These are phyloP conservation scores for Teunomyces stri DNA, from an alignment of 805 yeast species.

Conservation along the genomic window DNA sequence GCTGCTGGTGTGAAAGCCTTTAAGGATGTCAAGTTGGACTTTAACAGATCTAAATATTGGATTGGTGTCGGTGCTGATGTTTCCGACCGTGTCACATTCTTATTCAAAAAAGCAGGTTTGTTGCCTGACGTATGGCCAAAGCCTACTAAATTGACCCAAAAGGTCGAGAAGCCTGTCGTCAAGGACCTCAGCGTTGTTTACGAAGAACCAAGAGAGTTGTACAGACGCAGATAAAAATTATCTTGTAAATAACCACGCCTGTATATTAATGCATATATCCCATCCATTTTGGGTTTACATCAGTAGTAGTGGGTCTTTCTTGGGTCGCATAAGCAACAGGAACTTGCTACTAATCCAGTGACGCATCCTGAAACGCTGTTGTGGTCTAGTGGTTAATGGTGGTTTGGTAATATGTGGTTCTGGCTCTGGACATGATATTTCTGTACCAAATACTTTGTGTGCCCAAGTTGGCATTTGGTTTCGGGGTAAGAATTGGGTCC, in stretches of 20 bases:
- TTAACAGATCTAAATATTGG: constrained; percentile 92
- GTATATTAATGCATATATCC: constrained; percentile 2
- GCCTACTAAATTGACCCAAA: constrained; percentile 40
- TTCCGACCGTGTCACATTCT: constrained; percentile 70
- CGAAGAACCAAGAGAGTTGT: constrained; percentile 33
- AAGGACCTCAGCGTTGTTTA: constrained; percentile 22
- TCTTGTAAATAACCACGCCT: constrained; percentile 2
- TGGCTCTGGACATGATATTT: neutral
- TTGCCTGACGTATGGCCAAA: constrained; percentile 59
- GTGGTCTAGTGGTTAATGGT: neutral
- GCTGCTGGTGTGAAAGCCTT: constrained; percentile 56
- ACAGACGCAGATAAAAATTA: constrained; percentile 28
- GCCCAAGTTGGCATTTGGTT: neutral
- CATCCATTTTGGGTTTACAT: neutral
- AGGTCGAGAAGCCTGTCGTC: constrained; percentile 28
- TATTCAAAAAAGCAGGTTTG: constrained; percentile 77
- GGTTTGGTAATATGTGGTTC: neutral
- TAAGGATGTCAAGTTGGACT: constrained; percentile 82
- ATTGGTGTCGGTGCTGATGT: constrained; percentile 97
- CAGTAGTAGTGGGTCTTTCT: neutral
- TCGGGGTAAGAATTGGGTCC: neutral
- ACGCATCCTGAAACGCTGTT: neutral
- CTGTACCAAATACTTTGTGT: neutral
- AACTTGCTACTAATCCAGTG: neutral
- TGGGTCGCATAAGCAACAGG: neutral